Evolutionary conservation across 139 green algal genomes (phyloP), one percentile per base, ranked within the genome.

Genomic region (Micractinium conductrix): DNA sequence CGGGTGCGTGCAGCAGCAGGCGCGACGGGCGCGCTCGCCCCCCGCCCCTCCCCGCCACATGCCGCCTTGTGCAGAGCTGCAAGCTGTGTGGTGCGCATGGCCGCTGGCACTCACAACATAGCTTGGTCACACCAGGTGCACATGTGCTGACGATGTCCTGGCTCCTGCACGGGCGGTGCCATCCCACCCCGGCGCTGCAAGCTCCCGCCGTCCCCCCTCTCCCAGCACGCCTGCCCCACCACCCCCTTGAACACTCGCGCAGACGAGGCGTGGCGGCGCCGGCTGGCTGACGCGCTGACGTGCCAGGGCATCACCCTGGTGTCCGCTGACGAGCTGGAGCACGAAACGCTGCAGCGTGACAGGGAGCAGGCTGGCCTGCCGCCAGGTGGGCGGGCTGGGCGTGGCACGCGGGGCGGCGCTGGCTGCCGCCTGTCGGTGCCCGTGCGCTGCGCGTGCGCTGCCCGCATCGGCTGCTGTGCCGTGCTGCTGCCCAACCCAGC

Each of bases 301-400:
- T 6, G 21, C 2, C 71, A 78, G 0, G 81, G 85, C 28, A 70
- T 91, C 2, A n/a, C 30, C 16, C 85, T 89, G 38, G 55, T 92
- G 3, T 50, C 84, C 26, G 87, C 89, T n/a, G 89, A 93, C 40
- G 89, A 93, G 69, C 85, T 91, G 17, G 37, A 45, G 19, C 89
- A 93, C 40, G 89, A 93, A 67, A 91, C 89, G 33, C 84, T 67
- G 73, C 79, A 91, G 83, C 62, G 69, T 4, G 86, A 89, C 71
- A 67, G 74, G 24, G 53, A 85, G 60, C 86, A 90, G 74, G 58
- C 40, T 2, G 85, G 85, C 37, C 69, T 87, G 78, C 68, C 86
- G 33, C 33, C 78, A 21, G 72, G 87, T 50, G 74, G 42, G 70
- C 5, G 40, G 28, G 30, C 55, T 30, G 7, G 21, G 55, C 7